phyloP scores from a whole-genome alignment of 371 early-diverging fungal species.

The Mortierella sp. region DNA sequence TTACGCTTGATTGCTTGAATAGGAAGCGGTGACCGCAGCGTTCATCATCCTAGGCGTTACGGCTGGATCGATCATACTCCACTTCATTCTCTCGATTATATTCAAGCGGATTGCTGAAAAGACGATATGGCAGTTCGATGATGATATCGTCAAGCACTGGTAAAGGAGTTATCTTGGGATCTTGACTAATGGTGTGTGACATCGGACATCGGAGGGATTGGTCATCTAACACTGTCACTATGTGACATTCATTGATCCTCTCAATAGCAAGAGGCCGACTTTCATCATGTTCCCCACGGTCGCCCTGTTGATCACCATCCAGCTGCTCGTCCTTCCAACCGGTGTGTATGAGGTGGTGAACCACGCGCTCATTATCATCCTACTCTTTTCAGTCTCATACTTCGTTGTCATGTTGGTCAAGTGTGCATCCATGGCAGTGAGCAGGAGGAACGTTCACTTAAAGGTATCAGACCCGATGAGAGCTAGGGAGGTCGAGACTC shows the following conservation, averaged over 20 bases:
- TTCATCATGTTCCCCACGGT: conserved; percentile 55
- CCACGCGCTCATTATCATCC: conserved; percentile 49
- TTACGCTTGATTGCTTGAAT: neutral
- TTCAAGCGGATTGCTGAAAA: conserved; percentile 42
- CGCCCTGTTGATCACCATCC: conserved; percentile 42
- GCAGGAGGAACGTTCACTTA: conserved; percentile 23
- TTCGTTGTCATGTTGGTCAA: conserved; percentile 52
- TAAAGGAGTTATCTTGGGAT: conserved; percentile 9
- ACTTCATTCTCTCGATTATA: conserved; percentile 38
- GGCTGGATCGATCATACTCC: conserved; percentile 42
- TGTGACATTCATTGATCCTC: neutral
- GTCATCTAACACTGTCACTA: neutral
- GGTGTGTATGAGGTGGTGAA: conserved; percentile 34
- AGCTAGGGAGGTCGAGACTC: conserved; percentile 47
- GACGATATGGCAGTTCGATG: conserved; percentile 53
- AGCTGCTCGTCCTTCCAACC: conserved; percentile 40
- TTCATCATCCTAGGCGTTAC: conserved; percentile 52
- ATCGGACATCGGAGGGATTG: too few relatives aligned
- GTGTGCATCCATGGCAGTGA: conserved; percentile 41
- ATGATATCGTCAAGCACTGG: conserved; percentile 55
- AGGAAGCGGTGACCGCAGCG: conserved; percentile 42
- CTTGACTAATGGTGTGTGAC: too few relatives aligned
- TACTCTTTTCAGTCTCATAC: conserved; percentile 43
- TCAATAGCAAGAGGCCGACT: conserved; percentile 46
- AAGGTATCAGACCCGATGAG: conserved; percentile 35